Base-by-base conservation (phyloP, 2,329 filamentous ascomycete species). In the Arachnomyces sp. region DNA sequence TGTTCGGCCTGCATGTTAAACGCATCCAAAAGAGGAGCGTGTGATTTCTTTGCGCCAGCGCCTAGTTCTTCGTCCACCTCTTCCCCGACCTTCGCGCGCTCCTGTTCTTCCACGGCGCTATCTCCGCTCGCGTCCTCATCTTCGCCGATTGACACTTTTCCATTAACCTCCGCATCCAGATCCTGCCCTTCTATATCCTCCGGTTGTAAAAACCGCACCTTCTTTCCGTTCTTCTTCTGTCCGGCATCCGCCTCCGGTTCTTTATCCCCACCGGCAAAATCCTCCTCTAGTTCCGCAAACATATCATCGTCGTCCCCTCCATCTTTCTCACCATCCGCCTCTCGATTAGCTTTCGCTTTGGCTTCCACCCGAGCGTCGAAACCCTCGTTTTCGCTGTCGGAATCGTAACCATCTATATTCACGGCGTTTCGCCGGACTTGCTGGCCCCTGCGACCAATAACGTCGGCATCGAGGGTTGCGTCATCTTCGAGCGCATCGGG, bases 391-490 rank as follows among this genome's bases (percentile, higher is more conserved):
- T 90, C 94, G 42, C 75, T 80, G 63, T 98, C 92, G 7, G 84
- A 92, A 52, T 96, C 90, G 66, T 96, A 98, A 37, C 92, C 92
- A 56, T 96, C 92, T 31, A 98, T 80, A 56, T 96, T 95, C 40
- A 98, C 86, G 0, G 90, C 92, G 51, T 90, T 90, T 47, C 92
- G 86, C 62, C 95, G 95, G 1, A 87, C 86, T 31, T 80, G 76
- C 25, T 78, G 75, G 1, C 78, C 78, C 13, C 78, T 74, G 38
- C 75, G 75, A 12, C 89, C 88, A 49, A 96, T 95, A 30, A 95
- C 89, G 57, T 96, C 92, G 15, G 89, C 87, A 37, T 94, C 86
- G 7, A 98, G 76, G 18, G 90, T 76, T 0, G 79, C 78, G 48
- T 84, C 84, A 33, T 85, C 80, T 47, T 86, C 83, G 2, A 77